Conservation (phyloP, 306 rosid species). For the Sphenostylis stenocarpa region DNA sequence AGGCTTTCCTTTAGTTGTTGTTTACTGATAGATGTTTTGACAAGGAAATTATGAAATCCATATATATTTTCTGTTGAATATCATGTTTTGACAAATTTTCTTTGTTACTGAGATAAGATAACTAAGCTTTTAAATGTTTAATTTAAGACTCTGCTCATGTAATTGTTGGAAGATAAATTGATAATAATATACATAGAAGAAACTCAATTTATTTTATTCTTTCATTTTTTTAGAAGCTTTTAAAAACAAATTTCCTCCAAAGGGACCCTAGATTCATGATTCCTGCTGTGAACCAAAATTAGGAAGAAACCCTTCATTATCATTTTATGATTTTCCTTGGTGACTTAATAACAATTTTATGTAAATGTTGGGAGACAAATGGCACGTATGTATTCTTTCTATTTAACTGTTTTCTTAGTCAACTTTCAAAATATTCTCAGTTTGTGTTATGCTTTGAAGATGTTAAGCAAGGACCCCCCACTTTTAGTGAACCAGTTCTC, state of each 20-base stretch:
- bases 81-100: background rate
- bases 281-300: background rate
- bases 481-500: constrained; percentile 52
- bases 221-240: no score
- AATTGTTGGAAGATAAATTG: no score
- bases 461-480: constrained; percentile 40
- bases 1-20: constrained; percentile 25
- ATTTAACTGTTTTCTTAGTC: constrained; percentile 27
- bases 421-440: constrained; percentile 46
- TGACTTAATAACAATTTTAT: constrained; percentile 26
- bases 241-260: no score
- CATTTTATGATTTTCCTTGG: background rate
- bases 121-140: constrained; percentile 19
- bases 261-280: background rate
- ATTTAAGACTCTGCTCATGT: no score
- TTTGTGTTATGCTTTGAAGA: constrained; percentile 33
- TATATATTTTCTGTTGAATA: background rate
- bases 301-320: background rate
- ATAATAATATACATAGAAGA: no score
- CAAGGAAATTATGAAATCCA: constrained; percentile 36
- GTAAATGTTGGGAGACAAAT: constrained; percentile 31
- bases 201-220: no score
- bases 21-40: constrained; percentile 24
- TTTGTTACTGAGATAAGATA: background rate
- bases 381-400: constrained; percentile 28